Conservation (phyloP, 495 filamentous ascomycete genomes). For the Lophium mytilinum region DNA sequence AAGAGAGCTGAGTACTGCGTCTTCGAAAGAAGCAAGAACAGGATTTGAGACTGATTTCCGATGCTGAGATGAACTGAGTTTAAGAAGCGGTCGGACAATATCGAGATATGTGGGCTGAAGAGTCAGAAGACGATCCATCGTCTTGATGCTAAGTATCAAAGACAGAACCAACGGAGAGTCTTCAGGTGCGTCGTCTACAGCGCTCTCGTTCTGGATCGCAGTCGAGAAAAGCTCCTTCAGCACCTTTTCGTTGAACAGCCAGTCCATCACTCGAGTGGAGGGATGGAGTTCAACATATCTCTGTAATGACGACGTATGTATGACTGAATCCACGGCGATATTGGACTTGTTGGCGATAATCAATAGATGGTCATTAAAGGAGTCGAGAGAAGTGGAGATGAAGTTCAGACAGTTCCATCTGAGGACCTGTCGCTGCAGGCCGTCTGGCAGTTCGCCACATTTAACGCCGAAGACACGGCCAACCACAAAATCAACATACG, state of each 20-base stretch:
- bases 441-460: slow-evolving; percentile 50
- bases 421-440: slow-evolving; percentile 57
- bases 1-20: slow-evolving; percentile 76
- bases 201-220: slow-evolving; percentile 60
- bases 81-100: slow-evolving; percentile 70
- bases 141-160: slow-evolving; percentile 65
- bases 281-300: slow-evolving; percentile 81
- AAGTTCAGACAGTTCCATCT: slow-evolving; percentile 74
- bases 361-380: slow-evolving; percentile 89
- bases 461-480: slow-evolving; percentile 61
- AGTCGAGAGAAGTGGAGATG: slow-evolving; percentile 60
- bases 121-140: slow-evolving; percentile 70
- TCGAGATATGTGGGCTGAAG: slow-evolving; percentile 88
- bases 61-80: slow-evolving; percentile 38
- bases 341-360: slow-evolving; percentile 68
- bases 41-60: slow-evolving; percentile 52
- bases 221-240: slow-evolving; percentile 67
- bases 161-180: slow-evolving; percentile 70
- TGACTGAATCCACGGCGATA: slow-evolving; percentile 60
- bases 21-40: slow-evolving; percentile 77
- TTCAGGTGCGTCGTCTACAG: slow-evolving; percentile 55
- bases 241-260: slow-evolving; percentile 91
- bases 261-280: slow-evolving; percentile 89
- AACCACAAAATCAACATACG: slow-evolving; percentile 83
- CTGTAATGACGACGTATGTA: slow-evolving; percentile 60